Percentiles rank a stretch among this genome's conserved stretches.
Evolutionary conservation across 2,329 filamentous ascomycete species (phyloP).

Genomic region (Botryotinia globosa): DNA sequence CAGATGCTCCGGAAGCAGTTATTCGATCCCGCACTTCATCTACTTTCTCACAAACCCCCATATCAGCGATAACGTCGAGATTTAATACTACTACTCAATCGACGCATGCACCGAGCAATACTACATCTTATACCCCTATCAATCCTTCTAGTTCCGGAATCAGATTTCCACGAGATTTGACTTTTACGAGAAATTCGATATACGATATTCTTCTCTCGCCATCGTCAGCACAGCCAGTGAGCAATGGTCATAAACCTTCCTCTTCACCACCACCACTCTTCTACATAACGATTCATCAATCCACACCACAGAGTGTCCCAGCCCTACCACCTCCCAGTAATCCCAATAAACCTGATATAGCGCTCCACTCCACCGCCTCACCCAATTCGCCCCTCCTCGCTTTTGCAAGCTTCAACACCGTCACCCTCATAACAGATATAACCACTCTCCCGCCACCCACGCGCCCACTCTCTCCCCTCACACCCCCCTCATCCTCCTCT

Average conservation of each 20-base stretch:
- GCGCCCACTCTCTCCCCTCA: slow-evolving; percentile 15
- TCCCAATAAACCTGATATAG: slow-evolving; percentile 28
- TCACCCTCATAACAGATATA: slow-evolving; percentile 31
- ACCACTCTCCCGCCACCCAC: slow-evolving; percentile 30
- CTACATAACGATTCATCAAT: slow-evolving; percentile 30
- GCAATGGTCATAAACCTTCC: slow-evolving; percentile 28
- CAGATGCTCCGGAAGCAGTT: slow-evolving; percentile 20
- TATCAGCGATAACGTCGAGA: slow-evolving; percentile 18
- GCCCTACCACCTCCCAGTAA: not conserved
- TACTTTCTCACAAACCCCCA: slow-evolving; percentile 2
- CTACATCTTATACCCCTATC: slow-evolving; percentile 12
- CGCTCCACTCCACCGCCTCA: slow-evolving; percentile 30
- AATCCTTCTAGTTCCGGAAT: slow-evolving; percentile 24
- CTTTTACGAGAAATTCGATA: slow-evolving; percentile 29
- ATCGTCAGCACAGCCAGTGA: slow-evolving; percentile 28
- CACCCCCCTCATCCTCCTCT: slow-evolving; percentile 15
- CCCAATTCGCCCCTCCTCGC: slow-evolving; percentile 29
- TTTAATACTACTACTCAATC: slow-evolving; percentile 14
- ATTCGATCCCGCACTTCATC: slow-evolving; percentile 2
- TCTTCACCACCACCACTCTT: slow-evolving; percentile 32
- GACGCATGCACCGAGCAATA: slow-evolving; percentile 4
- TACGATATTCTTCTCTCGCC: slow-evolving; percentile 31
- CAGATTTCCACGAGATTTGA: slow-evolving; percentile 32
- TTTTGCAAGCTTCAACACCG: slow-evolving; percentile 32
- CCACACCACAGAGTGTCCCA: not conserved